Evolutionary conservation across 2,329 filamentous ascomycete species (phyloP), one percentile per base, ranked within the genome.

Genomic region (Colletotrichum tabaci): DNA sequence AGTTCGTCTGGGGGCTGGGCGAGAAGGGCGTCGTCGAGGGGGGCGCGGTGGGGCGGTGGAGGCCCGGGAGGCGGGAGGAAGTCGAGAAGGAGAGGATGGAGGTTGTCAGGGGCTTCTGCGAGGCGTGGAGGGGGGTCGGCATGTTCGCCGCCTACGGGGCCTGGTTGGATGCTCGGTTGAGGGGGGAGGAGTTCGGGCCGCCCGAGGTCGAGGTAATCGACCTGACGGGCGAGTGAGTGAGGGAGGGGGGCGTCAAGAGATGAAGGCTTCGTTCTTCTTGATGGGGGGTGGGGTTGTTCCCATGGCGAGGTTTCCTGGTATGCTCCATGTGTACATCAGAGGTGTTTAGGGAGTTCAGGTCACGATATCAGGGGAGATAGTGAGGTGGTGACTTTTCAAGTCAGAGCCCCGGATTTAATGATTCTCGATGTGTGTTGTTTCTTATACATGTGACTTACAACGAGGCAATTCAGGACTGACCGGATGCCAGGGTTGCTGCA

Each of bases 61-160:
- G 30, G 23, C 63, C 50, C 15, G 57, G 50, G 4, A 42, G 50
- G 68, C 21, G 30, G 35, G 23, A 4, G 52, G 35, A 47, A 30
- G 62, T 71, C n/a, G 44, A 49, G 46, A 62, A 3, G 42, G 58
- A 73, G 23, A 49, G 62, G n/a, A 56, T 67, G 57, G 64, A 74
- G 44, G 81, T 26, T 15, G 60, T 89, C 66, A 74, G 77, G 2
- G 58, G 58, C 0, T 86, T 86, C 62, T 90, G 87, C 74, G 75
- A 79, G 16, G 72, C 69, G 2, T 82, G 84, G 80, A 76, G 75
- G 23, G 74, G 79, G 3, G 80, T 84, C 9, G 82, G 81, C 16
- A 80, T 88, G 76, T 87, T 88, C 78, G 82, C 79, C 7, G 87
- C 82, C 0, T 86, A 82, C 72, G 77, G 75, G 8, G 81, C 81